Evolutionary conservation across 805 yeast genomes (phyloP).

Genomic region (Maudiozyma bulderi): DNA sequence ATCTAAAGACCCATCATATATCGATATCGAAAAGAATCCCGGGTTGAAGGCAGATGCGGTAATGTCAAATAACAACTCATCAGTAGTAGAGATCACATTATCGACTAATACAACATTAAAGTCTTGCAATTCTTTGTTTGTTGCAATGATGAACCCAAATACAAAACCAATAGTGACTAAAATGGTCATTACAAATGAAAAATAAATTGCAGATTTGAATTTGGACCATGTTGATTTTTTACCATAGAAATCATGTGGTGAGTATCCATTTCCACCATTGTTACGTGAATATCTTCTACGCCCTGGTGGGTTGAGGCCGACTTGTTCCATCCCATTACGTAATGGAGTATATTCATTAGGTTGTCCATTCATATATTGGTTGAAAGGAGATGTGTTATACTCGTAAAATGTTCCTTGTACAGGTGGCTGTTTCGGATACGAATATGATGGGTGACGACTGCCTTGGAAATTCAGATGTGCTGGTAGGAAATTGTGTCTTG

Average conservation of each 20-base stretch:
- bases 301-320: background rate
- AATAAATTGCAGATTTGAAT: constrained; percentile 29
- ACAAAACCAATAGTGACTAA: constrained; percentile 67
- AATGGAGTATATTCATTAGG: constrained; percentile 19
- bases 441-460: background rate
- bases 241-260: constrained; percentile 42
- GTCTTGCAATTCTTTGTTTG: constrained; percentile 70
- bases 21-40: constrained; percentile 61
- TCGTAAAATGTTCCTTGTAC: constrained; percentile 1
- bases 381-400: background rate
- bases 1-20: constrained; percentile 65
- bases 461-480: background rate
- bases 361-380: background rate
- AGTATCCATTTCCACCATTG: constrained; percentile 27
- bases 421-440: background rate
- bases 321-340: background rate
- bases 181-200: constrained; percentile 31
- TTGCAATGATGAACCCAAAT: constrained; percentile 75
- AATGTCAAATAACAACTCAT: constrained; percentile 74
- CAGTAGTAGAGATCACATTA: constrained; percentile 70
- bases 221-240: constrained; percentile 25
- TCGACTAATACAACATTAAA: constrained; percentile 53
- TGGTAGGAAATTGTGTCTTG: background rate
- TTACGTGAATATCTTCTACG: constrained; percentile 11
- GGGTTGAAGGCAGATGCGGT: constrained; percentile 78